Evolutionary conservation across 2,329 filamentous ascomycete genomes (phyloP).

Genomic region (Furcasterigmium sp.): DNA sequence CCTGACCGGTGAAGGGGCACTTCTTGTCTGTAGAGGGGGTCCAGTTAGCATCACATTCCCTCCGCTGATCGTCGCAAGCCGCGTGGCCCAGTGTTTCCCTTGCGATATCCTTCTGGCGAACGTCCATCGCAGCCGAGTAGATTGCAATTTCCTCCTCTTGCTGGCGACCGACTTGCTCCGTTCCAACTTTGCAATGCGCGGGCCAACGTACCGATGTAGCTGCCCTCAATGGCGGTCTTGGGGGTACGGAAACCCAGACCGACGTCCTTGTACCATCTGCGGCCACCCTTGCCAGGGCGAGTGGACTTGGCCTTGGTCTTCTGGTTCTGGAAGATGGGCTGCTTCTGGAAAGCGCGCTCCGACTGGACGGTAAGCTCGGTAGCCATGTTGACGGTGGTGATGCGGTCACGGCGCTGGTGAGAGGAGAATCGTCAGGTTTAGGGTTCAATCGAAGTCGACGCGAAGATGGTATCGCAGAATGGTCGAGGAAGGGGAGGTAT

Average conservation of each 20-base stretch:
- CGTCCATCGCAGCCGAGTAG: constrained; percentile 2
- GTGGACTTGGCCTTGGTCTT: constrained; percentile 84
- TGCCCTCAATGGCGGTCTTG: constrained; percentile 97
- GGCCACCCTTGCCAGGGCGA: constrained; percentile 85
- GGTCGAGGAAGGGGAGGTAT: not conserved
- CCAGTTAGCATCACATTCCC: constrained; percentile 6
- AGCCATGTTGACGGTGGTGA: constrained; percentile 61
- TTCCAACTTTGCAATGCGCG: constrained; percentile 1
- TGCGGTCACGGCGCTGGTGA: constrained; percentile 14
- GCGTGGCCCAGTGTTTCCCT: not conserved
- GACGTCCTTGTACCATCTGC: constrained; percentile 98
- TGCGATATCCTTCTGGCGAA: not conserved
- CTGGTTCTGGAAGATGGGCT: constrained; percentile 99
- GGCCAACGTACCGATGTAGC: constrained; percentile 87
- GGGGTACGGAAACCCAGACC: constrained; percentile 99
- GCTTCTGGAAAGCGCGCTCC: constrained; percentile 99
- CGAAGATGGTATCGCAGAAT: not conserved
- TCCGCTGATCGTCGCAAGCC: not conserved
- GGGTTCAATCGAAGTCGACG: not conserved
- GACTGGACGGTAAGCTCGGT: constrained; percentile 99
- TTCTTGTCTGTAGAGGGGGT: constrained; percentile 78
- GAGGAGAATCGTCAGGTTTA: constrained; percentile 4
- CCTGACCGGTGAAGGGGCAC: constrained; percentile 98
- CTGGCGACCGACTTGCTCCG: not conserved
- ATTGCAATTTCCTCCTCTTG: not conserved